Conservation (phyloP, 306 rosid genomes). For the Trifolium repens region DNA sequence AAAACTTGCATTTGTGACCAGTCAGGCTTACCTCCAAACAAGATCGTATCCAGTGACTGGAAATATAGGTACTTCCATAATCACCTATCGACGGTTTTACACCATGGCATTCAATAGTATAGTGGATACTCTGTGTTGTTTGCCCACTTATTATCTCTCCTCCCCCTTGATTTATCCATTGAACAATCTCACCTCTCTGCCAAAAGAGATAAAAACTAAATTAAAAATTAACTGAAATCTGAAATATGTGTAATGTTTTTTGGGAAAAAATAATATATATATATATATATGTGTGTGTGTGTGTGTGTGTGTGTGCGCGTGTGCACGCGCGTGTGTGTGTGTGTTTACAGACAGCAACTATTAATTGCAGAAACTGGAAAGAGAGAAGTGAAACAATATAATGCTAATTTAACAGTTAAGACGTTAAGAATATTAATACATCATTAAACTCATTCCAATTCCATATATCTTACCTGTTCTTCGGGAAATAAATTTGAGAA, state of each 20-base stretch:
- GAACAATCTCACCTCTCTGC: slow-evolving; percentile 81
- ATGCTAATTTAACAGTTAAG: slow-evolving; percentile 20
- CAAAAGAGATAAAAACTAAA: slow-evolving; percentile 43
- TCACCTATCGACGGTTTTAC: slow-evolving; percentile 45
- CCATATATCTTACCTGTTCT: slow-evolving; percentile 65
- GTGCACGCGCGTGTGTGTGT: too few species aligned
- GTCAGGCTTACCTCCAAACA: slow-evolving; percentile 77
- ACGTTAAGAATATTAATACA: slow-evolving; percentile 15
- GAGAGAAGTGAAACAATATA: slow-evolving; percentile 6
- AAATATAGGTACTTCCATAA: slow-evolving; percentile 52
- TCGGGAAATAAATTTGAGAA: slow-evolving; percentile 83
- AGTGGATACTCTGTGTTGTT: slow-evolving; percentile 57
- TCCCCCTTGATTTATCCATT: slow-evolving; percentile 90
- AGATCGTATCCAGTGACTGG: slow-evolving; percentile 94
- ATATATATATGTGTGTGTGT: too few species aligned
- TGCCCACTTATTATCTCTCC: slow-evolving; percentile 67
- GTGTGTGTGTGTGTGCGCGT: too few species aligned
- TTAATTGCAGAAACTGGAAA: slow-evolving; percentile 20
- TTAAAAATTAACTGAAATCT: slow-evolving; percentile 14
- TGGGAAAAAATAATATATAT: neutral
- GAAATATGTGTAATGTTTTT: slow-evolving; percentile 1
- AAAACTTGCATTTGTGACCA: slow-evolving; percentile 35
- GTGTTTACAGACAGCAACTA: slow-evolving; percentile 5
- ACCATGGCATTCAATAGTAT: slow-evolving; percentile 83
- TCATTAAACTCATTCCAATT: slow-evolving; percentile 9